Evolutionary conservation across 495 filamentous ascomycete species (phyloP).

Genomic region (Lichina pygmaea): DNA sequence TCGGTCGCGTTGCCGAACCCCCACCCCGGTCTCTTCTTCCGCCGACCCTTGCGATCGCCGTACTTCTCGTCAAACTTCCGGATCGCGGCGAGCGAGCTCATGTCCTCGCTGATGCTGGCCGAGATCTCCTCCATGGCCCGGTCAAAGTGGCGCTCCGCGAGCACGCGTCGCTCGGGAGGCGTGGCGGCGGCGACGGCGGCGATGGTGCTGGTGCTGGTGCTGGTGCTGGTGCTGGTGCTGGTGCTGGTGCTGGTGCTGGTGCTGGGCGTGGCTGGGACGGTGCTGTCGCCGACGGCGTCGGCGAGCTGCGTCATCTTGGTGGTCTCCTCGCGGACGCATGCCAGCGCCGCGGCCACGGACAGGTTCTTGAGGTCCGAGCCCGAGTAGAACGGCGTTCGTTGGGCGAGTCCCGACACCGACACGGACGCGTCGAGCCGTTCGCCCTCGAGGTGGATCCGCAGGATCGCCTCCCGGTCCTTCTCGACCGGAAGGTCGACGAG

Average conservation of each 20-base stretch:
- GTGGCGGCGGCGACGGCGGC: constrained; percentile 7
- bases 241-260: constrained; percentile 20
- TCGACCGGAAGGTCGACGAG: constrained; percentile 68
- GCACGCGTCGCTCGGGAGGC: constrained; percentile 38
- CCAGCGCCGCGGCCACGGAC: constrained; percentile 69
- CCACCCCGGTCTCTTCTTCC: constrained; percentile 26
- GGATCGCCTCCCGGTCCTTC: constrained; percentile 50
- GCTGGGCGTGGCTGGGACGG: constrained; percentile 2
- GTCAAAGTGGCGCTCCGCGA: constrained; percentile 47
- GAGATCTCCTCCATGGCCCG: constrained; percentile 72
- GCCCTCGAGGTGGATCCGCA: constrained; percentile 60
- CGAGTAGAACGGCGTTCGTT: constrained; percentile 70
- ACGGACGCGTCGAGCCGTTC: constrained; percentile 46
- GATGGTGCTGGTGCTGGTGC: constrained; percentile 20
- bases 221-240: constrained; percentile 18
- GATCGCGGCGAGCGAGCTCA: constrained; percentile 63
- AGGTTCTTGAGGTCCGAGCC: constrained; percentile 93
- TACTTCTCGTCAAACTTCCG: constrained; percentile 92
- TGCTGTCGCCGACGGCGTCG: background rate
- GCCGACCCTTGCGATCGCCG: constrained; percentile 56
- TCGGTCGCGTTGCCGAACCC: constrained; percentile 32
- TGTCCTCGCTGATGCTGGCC: constrained; percentile 85
- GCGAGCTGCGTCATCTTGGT: constrained; percentile 9
- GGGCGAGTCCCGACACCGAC: constrained; percentile 39
- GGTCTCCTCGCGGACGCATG: constrained; percentile 55